These are phyloP conservation scores for Yamadazyma triangularis DNA, from an alignment of 1,139 yeast genomes.

Conservation along the genomic window DNA sequence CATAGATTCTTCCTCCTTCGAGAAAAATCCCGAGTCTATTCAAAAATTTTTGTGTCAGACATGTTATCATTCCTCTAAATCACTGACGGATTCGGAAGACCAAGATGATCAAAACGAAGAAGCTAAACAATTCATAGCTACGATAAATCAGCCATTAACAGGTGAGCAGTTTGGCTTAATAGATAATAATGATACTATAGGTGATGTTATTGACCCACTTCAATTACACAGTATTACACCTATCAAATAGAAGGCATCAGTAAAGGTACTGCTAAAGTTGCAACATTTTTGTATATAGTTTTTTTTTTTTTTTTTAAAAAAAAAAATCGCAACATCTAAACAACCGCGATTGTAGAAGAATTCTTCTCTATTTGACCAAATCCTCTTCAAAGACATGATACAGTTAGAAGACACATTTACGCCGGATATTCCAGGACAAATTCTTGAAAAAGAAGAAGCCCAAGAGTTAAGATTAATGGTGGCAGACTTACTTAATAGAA, in stretches of 20 bases:
- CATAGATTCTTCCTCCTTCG: conserved; percentile 4
- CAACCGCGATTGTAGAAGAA: too few relatives aligned
- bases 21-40: too few relatives aligned
- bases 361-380: too few relatives aligned
- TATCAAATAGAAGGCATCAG: too few relatives aligned
- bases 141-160: conserved; percentile 27
- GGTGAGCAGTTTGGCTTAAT: conserved; percentile 32
- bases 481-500: conserved; percentile 58
- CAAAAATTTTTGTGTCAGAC: conserved; percentile 29
- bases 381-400: too few relatives aligned
- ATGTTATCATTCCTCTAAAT: conserved; percentile 21
- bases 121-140: conserved; percentile 14
- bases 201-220: too few relatives aligned
- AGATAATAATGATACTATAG: conserved; percentile 23
- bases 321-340: too few relatives aligned
- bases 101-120: conserved; percentile 2
- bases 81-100: conserved; percentile 6
- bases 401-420: conserved; percentile 49
- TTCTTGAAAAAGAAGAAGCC: conserved; percentile 67
- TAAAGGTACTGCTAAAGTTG: too few relatives aligned
- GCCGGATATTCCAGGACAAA: conserved; percentile 81
- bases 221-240: too few relatives aligned
- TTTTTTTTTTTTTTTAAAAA: too few relatives aligned
- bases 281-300: too few relatives aligned
- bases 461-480: conserved; percentile 66